phyloP scores from a whole-genome alignment of 2,329 filamentous ascomycete genomes.

The Ophiostoma ulmi region DNA sequence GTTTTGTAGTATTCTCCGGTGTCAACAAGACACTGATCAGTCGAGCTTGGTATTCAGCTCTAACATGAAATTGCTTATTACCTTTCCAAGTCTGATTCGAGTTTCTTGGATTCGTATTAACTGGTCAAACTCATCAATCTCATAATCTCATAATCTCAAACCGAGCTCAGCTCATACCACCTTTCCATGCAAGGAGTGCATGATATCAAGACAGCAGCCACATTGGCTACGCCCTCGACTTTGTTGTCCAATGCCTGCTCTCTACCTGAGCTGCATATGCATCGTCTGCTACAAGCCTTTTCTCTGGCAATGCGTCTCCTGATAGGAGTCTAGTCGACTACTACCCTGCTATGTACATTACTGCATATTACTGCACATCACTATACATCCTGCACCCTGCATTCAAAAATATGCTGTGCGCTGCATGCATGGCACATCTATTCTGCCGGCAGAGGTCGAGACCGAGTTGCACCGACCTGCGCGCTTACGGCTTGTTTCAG shows the following conservation, averaged over 20 bases:
- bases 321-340: background rate
- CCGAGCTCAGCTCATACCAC: background rate
- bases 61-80: background rate
- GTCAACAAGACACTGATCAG: background rate
- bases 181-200: background rate
- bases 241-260: background rate
- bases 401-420: too few species aligned
- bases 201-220: background rate
- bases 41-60: background rate
- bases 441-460: background rate
- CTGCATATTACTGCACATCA: background rate
- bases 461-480: constrained; percentile 18
- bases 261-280: background rate
- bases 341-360: background rate
- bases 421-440: background rate
- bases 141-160: too few species aligned
- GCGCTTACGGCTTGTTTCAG: constrained; percentile 27
- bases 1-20: constrained; percentile 6
- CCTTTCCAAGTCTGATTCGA: too few species aligned
- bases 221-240: constrained; percentile 7
- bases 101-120: too few species aligned
- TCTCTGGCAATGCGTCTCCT: background rate
- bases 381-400: background rate
- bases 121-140: too few species aligned
- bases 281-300: background rate